phyloP scores from a whole-genome alignment of 305 asterid species.

The Solanum hybrid region DNA sequence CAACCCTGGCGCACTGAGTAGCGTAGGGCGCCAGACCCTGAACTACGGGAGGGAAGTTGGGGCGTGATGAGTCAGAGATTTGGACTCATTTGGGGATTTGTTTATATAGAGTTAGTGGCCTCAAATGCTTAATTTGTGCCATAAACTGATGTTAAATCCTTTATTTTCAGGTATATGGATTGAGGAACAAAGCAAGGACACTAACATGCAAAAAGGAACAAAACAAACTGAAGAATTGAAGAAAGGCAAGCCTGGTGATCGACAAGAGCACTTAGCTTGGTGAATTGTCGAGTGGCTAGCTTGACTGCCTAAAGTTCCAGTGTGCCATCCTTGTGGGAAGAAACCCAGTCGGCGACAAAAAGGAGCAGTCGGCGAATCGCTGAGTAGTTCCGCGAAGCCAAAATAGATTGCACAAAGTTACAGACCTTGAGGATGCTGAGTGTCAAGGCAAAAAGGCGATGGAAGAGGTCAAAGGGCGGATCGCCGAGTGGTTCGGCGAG shows the following conservation, averaged over 20 bases:
- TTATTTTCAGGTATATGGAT: no score
- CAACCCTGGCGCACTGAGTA: no score
- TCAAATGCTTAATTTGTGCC: neutral
- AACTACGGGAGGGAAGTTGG: no score
- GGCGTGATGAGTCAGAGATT: neutral
- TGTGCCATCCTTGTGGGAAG: neutral
- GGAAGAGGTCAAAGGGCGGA: neutral
- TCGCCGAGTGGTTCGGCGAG: no score
- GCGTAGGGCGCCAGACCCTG: no score
- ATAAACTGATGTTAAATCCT: neutral
- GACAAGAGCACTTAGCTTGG: neutral
- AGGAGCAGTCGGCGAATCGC: neutral
- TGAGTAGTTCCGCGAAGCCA: neutral
- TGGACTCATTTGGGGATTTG: neutral
- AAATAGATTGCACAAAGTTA: neutral
- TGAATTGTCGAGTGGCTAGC: neutral
- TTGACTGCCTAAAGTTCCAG: neutral
- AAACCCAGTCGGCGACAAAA: neutral
- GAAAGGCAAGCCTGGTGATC: neutral
- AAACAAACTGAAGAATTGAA: no score
- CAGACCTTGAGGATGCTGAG: neutral
- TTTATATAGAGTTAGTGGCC: neutral
- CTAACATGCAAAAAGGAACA: neutral
- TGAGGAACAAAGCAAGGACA: neutral
- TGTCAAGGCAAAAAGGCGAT: neutral